A percentile compares a stretch with the other conserved stretches of the same genome.
Conservation (phyloP, 345 rosid genomes). For the Cardiospermum halicacabum region DNA sequence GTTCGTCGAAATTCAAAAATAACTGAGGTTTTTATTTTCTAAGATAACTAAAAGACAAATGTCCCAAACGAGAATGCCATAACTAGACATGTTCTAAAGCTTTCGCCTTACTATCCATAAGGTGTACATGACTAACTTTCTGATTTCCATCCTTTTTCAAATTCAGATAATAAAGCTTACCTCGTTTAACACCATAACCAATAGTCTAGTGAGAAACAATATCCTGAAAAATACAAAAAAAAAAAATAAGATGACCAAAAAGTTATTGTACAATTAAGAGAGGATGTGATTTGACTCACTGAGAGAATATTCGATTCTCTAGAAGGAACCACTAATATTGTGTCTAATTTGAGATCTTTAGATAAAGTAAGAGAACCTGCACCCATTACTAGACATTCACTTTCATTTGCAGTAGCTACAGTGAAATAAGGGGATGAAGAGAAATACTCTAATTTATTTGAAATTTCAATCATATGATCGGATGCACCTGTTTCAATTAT, state of each 20-base stretch:
- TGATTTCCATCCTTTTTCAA: background rate
- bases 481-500: background rate
- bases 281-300: background rate
- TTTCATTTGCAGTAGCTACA: background rate
- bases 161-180: slow-evolving; percentile 4
- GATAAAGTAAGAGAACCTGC: background rate
- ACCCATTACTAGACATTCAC: background rate
- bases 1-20: background rate
- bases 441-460: background rate
- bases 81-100: background rate
- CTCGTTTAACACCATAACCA: slow-evolving; percentile 5
- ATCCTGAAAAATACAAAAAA: slow-evolving; percentile 1
- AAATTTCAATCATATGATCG: background rate
- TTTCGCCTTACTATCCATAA: background rate
- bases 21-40: background rate
- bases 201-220: background rate
- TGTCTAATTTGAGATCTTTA: background rate
- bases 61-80: background rate
- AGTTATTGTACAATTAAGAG: background rate
- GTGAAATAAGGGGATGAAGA: background rate
- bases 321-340: background rate
- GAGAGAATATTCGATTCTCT: background rate
- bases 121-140: background rate
- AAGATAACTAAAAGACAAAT: slow-evolving; percentile 3
- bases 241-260: background rate